Evolutionary conservation across 2,329 filamentous ascomycete genomes (phyloP).

Genomic region (Trichoderma sp.): DNA sequence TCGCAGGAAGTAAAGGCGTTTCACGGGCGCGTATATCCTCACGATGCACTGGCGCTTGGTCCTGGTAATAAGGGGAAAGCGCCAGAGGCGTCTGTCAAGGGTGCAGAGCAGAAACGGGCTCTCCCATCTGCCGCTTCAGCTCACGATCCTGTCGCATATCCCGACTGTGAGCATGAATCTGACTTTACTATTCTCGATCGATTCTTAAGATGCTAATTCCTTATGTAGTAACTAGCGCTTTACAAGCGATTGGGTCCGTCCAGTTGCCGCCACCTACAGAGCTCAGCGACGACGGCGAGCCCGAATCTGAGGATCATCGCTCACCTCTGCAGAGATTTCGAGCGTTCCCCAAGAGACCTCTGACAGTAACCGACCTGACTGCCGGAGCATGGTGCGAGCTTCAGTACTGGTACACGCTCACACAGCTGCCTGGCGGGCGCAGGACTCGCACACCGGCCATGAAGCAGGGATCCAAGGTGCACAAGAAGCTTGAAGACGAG

Average conservation of each 20-base stretch:
- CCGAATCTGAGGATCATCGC: slow-evolving; percentile 37
- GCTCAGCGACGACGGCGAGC: slow-evolving; percentile 24
- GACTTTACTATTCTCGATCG: accelerated
- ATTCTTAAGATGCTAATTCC: background rate
- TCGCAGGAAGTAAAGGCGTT: background rate
- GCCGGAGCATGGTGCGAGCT: slow-evolving; percentile 95
- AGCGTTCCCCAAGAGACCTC: slow-evolving; percentile 70
- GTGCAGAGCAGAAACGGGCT: background rate
- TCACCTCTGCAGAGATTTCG: slow-evolving; percentile 78
- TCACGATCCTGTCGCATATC: slow-evolving; percentile 45
- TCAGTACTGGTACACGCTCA: slow-evolving; percentile 87
- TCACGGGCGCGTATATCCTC: background rate
- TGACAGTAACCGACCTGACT: slow-evolving; percentile 86
- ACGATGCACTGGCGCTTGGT: background rate
- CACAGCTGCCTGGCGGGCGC: slow-evolving; percentile 67
- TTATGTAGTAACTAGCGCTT: slow-evolving; percentile 61
- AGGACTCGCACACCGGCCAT: slow-evolving; percentile 79
- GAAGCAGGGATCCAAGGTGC: slow-evolving; percentile 77
- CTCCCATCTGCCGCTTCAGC: slow-evolving; percentile 26
- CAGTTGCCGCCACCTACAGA: slow-evolving; percentile 27
- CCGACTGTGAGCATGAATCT: slow-evolving; percentile 51
- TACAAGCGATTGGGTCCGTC: slow-evolving; percentile 34
- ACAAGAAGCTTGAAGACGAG: slow-evolving; percentile 81
- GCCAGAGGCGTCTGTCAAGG: too few species aligned
- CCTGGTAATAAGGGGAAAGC: background rate